A percentile compares a stretch with the other conserved stretches of the same genome.
Conservation (phyloP, 148 eudicot species). For the Camellia japonica region DNA sequence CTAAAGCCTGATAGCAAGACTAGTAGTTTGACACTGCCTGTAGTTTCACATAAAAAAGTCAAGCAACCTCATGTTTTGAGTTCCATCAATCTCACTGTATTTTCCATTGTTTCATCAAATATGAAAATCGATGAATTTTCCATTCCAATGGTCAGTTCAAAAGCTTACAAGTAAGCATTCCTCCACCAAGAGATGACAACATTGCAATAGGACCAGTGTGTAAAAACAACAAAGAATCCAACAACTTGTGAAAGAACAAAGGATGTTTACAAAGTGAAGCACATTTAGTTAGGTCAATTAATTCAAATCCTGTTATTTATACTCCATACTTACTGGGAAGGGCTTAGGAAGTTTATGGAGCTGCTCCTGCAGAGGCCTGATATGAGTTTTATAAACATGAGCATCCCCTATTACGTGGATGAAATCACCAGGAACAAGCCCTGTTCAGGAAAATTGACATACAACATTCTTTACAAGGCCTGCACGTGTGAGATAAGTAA, state of each 20-base stretch:
- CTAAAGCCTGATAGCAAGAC: neutral
- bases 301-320: neutral
- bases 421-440: slow-evolving; percentile 25
- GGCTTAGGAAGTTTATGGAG: slow-evolving; percentile 18
- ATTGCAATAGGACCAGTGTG: neutral
- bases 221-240: neutral
- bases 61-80: neutral
- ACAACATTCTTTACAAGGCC: neutral
- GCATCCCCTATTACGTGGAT: slow-evolving; percentile 24
- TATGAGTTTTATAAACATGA: slow-evolving; percentile 20
- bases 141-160: neutral
- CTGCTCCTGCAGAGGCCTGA: slow-evolving; percentile 22
- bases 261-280: neutral
- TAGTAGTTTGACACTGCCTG: neutral
- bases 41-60: neutral
- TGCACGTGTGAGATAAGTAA: neutral
- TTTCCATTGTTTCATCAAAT: neutral
- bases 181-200: neutral
- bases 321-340: slow-evolving; percentile 14
- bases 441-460: neutral
- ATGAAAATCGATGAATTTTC: neutral
- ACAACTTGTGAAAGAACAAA: neutral
- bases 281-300: neutral
- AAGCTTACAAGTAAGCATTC: neutral
- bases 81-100: neutral